Evolutionary conservation across 805 yeast species (phyloP).

Genomic region (Wickerhamomyces subpelliculosus): DNA sequence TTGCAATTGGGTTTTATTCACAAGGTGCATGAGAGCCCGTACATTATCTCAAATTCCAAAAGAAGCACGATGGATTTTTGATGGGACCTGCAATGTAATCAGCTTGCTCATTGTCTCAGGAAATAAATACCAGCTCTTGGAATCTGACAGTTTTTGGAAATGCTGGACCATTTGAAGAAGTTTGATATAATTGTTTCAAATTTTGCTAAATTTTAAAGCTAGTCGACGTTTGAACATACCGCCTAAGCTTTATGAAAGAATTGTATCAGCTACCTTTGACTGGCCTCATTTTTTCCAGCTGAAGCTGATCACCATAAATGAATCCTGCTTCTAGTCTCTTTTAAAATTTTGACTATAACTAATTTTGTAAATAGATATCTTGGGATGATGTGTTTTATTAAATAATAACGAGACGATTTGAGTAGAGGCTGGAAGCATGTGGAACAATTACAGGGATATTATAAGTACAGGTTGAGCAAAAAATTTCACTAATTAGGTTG

Average conservation of each 20-base stretch:
- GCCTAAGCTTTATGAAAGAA: constrained; percentile 28
- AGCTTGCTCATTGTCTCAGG: too few relatives aligned
- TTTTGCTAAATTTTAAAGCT: constrained; percentile 35
- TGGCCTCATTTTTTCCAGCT: constrained; percentile 39
- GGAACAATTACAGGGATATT: constrained; percentile 49
- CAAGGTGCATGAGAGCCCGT: constrained; percentile 37
- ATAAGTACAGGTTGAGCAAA: constrained; percentile 44
- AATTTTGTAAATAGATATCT: too few relatives aligned
- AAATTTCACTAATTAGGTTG: constrained; percentile 40
- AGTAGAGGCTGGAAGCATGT: constrained; percentile 48
- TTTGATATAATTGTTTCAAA: constrained; percentile 37
- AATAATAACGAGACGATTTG: constrained; percentile 42
- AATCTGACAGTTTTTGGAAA: constrained; percentile 24
- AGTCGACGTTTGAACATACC: constrained; percentile 33
- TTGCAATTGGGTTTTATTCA: constrained; percentile 34
- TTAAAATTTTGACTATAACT: too few relatives aligned
- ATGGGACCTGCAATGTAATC: too few relatives aligned
- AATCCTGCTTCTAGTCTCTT: constrained; percentile 35
- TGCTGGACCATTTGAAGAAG: constrained; percentile 31
- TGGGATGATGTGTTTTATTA: constrained; percentile 47
- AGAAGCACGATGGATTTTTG: constrained; percentile 11
- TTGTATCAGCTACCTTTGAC: constrained; percentile 33
- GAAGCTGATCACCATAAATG: too few relatives aligned
- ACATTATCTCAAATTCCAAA: constrained; percentile 24
- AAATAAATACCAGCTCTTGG: too few relatives aligned